Conservation (phyloP, 1,284 basidiomycete genomes). For the Melampsora americana region DNA sequence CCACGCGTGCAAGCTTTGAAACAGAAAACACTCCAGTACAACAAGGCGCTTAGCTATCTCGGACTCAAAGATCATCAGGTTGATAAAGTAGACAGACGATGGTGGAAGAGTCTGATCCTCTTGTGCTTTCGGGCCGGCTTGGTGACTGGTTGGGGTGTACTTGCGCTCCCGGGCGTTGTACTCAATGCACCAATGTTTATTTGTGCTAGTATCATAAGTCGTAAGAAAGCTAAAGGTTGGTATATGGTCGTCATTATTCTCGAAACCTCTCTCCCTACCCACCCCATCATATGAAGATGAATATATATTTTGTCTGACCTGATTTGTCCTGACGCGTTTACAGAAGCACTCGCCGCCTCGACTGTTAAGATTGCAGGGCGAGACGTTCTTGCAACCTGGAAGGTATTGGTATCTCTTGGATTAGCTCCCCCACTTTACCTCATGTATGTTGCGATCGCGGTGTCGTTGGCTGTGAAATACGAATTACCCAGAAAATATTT, state of each 20-base stretch:
- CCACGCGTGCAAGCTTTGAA: constrained; percentile 80
- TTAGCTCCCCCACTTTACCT: constrained; percentile 82
- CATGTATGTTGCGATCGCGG: constrained; percentile 77
- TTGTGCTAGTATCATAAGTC: constrained; percentile 80
- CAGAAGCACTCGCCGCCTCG: constrained; percentile 94
- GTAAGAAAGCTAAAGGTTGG: constrained; percentile 82
- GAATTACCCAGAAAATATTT: constrained; percentile 64
- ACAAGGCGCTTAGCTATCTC: constrained; percentile 81
- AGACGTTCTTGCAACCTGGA: constrained; percentile 97
- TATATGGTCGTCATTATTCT: too few species aligned
- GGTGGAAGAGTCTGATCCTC: constrained; percentile 83
- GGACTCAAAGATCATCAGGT: constrained; percentile 98
- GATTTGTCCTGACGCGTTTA: neutral
- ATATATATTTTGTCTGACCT: too few species aligned
- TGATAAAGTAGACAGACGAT: constrained; percentile 65
- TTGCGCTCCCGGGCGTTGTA: constrained; percentile 91
- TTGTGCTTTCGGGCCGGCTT: constrained; percentile 79
- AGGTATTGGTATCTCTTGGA: constrained; percentile 89
- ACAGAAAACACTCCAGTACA: constrained; percentile 85
- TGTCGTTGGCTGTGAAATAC: constrained; percentile 69
- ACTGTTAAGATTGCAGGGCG: constrained; percentile 91
- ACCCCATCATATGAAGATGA: neutral
- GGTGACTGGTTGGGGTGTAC: constrained; percentile 74
- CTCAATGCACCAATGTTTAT: constrained; percentile 95
- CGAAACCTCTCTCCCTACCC: neutral